phyloP scores from a whole-genome alignment of 2,329 filamentous ascomycete species.

The Penicillium expansum region DNA sequence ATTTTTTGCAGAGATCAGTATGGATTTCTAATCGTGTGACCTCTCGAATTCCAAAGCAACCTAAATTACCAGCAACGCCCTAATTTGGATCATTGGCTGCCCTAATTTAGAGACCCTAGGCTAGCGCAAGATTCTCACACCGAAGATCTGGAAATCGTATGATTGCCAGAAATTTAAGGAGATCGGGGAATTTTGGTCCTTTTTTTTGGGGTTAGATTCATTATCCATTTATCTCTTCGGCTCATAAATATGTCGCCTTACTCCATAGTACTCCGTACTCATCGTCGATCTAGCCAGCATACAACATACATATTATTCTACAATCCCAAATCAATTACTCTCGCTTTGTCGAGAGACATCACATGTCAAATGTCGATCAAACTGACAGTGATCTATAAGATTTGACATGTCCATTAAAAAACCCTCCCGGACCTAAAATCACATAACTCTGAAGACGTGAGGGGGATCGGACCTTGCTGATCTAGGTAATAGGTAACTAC shows the following conservation, averaged over 20 bases:
- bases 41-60: neutral
- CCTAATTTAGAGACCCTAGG: neutral
- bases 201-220: neutral
- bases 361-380: constrained; percentile 1
- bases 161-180: neutral
- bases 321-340: neutral
- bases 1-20: too few species aligned
- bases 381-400: neutral
- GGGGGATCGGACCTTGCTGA: neutral
- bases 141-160: neutral
- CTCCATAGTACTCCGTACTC: neutral
- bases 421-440: too few species aligned
- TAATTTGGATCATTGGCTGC: neutral
- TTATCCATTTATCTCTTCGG: neutral
- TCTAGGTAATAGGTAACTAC: neutral
- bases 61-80: neutral
- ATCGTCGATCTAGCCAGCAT: neutral
- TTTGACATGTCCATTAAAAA: neutral
- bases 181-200: neutral
- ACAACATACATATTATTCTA: neutral
- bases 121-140: neutral
- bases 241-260: neutral
- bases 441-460: neutral
- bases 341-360: neutral
- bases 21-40: neutral